Conservation (phyloP, 768 basidiomycete genomes). For the Hericium erinaceus region DNA sequence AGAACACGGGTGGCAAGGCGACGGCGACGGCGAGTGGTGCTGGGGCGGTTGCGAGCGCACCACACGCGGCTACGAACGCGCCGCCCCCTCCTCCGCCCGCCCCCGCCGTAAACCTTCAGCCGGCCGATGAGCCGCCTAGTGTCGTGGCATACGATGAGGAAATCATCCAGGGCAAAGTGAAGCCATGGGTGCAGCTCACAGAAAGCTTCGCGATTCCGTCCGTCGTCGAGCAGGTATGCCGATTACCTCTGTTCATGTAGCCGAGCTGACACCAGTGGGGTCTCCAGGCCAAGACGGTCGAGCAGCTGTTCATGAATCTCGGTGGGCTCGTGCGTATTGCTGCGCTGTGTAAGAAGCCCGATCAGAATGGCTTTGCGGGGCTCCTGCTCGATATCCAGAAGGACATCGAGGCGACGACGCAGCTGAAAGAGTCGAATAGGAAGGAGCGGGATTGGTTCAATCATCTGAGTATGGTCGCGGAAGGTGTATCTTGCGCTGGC, state of each 20-base stretch:
- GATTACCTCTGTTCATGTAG: background rate
- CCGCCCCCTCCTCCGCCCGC: slow-evolving; percentile 26
- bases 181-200: slow-evolving; percentile 66
- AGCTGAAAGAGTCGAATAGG: slow-evolving; percentile 72
- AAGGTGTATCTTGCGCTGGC: slow-evolving; percentile 71
- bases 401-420: slow-evolving; percentile 67
- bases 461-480: slow-evolving; percentile 74
- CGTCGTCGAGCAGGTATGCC: slow-evolving; percentile 70
- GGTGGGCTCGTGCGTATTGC: slow-evolving; percentile 61
- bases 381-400: slow-evolving; percentile 62
- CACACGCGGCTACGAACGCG: slow-evolving; percentile 21
- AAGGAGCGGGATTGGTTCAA: slow-evolving; percentile 76
- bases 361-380: slow-evolving; percentile 43
- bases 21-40: slow-evolving; percentile 4
- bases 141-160: slow-evolving; percentile 67
- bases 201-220: slow-evolving; percentile 56
- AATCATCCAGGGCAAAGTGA: slow-evolving; percentile 65
- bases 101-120: slow-evolving; percentile 25
- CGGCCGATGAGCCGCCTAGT: slow-evolving; percentile 39
- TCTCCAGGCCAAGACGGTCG: slow-evolving; percentile 56
- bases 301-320: slow-evolving; percentile 57
- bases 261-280: background rate
- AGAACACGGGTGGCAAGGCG: slow-evolving; percentile 11
- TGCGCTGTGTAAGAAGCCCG: slow-evolving; percentile 72
- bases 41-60: slow-evolving; percentile 16